phyloP scores from a whole-genome alignment of 805 yeast species.

The Myxozyma monticola region DNA sequence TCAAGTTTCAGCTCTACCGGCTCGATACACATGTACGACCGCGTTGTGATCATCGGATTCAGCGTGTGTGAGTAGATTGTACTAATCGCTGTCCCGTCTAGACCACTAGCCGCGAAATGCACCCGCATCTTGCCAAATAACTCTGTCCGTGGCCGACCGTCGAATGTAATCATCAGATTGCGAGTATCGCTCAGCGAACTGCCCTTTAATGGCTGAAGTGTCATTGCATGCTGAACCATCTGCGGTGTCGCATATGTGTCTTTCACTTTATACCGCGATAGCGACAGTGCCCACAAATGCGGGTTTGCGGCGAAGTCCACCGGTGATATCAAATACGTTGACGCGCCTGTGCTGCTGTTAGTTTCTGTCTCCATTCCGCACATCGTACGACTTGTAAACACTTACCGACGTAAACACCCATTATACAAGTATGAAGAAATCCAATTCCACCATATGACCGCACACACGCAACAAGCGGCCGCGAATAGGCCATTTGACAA shows the following conservation, averaged over 20 bases:
- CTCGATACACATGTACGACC: slow-evolving; percentile 85
- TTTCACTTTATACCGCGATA: slow-evolving; percentile 76
- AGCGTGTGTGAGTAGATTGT: slow-evolving; percentile 74
- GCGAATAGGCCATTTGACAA: slow-evolving; percentile 70
- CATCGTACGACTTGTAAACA: background rate
- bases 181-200: slow-evolving; percentile 63
- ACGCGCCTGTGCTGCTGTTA: slow-evolving; percentile 54
- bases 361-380: background rate
- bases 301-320: slow-evolving; percentile 77
- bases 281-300: slow-evolving; percentile 61
- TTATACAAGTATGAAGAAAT: slow-evolving; percentile 74
- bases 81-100: slow-evolving; percentile 69
- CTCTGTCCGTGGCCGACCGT: slow-evolving; percentile 67
- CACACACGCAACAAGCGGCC: slow-evolving; percentile 81
- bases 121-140: slow-evolving; percentile 58
- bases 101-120: slow-evolving; percentile 61
- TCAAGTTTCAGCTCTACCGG: slow-evolving; percentile 87
- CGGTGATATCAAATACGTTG: slow-evolving; percentile 79
- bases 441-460: slow-evolving; percentile 85
- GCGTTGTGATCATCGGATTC: slow-evolving; percentile 79
- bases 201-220: slow-evolving; percentile 58
- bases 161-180: slow-evolving; percentile 81
- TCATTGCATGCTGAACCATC: slow-evolving; percentile 74
- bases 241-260: slow-evolving; percentile 83
- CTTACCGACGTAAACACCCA: slow-evolving; percentile 67